Conservation (phyloP, 139 green algal species). For the Coccomyxa sp. region DNA sequence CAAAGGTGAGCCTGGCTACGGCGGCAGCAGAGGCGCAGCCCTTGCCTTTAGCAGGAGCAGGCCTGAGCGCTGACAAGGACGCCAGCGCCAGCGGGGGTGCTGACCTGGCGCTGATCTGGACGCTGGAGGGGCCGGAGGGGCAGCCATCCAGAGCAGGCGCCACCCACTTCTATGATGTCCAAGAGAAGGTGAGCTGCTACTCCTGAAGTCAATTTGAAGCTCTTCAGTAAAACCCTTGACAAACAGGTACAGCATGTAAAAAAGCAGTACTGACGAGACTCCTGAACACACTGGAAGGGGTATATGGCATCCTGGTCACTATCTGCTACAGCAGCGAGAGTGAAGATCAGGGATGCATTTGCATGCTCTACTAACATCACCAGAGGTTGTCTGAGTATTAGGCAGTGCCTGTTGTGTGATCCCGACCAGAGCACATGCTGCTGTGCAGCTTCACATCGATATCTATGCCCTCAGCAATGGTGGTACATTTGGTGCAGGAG, state of each 20-base stretch:
- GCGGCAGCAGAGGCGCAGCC: too few relatives aligned
- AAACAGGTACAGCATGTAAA: neutral
- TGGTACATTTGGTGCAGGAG: conserved; percentile 8
- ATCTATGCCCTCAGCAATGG: neutral
- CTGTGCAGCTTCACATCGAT: neutral
- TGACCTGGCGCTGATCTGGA: neutral
- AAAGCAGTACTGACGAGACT: neutral
- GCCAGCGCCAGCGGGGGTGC: neutral
- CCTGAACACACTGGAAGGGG: neutral
- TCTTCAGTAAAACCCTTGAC: too few relatives aligned
- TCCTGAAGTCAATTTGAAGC: too few relatives aligned
- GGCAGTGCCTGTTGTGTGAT: neutral
- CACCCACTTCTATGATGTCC: neutral
- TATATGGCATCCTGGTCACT: neutral
- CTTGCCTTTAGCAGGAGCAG: neutral
- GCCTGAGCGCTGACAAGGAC: neutral
- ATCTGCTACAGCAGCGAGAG: too few relatives aligned
- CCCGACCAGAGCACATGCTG: neutral
- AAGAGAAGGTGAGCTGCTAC: neutral
- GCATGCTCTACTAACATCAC: neutral
- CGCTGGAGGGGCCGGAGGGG: too few relatives aligned
- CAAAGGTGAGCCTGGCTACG: too few relatives aligned
- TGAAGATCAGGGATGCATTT: neutral
- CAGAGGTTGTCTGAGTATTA: neutral
- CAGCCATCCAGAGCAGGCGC: neutral